Evolutionary conservation across 768 basidiomycete genomes (phyloP).

Genomic region (Ramaria rubella): DNA sequence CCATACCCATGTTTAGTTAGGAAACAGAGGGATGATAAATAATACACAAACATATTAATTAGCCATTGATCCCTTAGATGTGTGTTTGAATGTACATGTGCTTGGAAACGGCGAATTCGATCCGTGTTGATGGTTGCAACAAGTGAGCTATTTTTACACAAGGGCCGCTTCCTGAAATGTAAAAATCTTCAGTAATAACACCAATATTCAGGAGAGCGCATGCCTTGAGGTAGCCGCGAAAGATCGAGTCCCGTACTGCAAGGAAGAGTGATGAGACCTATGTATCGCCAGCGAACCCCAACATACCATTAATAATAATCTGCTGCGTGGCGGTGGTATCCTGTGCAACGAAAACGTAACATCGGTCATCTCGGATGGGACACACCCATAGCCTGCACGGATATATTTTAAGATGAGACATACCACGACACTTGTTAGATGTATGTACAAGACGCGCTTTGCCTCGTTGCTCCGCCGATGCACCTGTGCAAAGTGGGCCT

Average conservation of each 20-base stretch:
- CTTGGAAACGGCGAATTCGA: no score
- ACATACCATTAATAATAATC: constrained; percentile 66
- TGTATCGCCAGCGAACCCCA: background rate
- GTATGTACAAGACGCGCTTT: constrained; percentile 59
- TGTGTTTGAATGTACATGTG: no score
- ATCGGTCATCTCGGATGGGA: background rate
- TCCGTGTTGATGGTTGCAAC: no score
- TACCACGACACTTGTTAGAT: constrained; percentile 72
- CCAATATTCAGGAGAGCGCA: background rate
- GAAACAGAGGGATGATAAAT: background rate
- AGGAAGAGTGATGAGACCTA: background rate
- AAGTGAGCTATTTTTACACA: no score
- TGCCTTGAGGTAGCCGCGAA: constrained; percentile 66
- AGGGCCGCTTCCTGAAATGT: constrained; percentile 8
- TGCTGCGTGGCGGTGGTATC: constrained; percentile 80
- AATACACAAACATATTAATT: background rate
- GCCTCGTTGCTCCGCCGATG: constrained; percentile 68
- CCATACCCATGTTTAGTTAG: background rate
- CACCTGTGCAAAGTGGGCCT: constrained; percentile 75
- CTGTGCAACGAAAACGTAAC: constrained; percentile 28
- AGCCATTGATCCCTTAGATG: no score
- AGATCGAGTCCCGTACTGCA: constrained; percentile 66
- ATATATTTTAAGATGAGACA: constrained; percentile 24
- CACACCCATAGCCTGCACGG: background rate
- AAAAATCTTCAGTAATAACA: background rate